Evolutionary conservation across 495 filamentous ascomycete species (phyloP).

Genomic region (Penicillium alfredii): DNA sequence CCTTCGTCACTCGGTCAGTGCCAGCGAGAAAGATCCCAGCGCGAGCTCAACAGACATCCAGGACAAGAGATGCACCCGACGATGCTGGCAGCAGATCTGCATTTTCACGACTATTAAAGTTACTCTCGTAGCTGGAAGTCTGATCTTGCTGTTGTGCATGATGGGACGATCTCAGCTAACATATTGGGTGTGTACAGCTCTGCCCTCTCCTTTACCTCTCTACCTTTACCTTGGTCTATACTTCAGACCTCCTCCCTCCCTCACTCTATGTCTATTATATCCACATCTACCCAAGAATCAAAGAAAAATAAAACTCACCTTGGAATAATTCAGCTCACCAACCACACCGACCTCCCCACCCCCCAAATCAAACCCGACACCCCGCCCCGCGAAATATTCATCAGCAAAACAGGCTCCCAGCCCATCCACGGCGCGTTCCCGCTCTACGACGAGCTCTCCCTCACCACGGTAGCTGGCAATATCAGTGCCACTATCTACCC

Average conservation of each 20-base stretch:
- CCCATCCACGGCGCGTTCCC: background rate
- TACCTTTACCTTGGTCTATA: no score
- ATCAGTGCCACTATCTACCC: background rate
- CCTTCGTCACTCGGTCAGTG: no score
- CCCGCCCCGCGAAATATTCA: background rate
- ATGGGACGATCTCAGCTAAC: background rate
- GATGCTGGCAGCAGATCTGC: no score
- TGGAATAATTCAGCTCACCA: background rate
- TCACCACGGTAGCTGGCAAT: background rate
- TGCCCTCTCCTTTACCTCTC: no score
- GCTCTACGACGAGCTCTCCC: background rate
- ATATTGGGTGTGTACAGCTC: background rate
- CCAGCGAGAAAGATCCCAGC: no score
- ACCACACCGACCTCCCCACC: background rate
- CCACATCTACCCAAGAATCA: background rate
- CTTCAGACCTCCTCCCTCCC: no score
- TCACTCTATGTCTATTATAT: no score
- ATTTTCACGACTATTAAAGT: no score
- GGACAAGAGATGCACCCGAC: no score
- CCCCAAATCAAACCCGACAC: background rate
- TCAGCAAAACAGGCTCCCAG: background rate
- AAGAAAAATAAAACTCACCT: background rate
- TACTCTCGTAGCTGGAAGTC: background rate
- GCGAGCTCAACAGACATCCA: no score
- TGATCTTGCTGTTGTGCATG: background rate